A percentile compares a stretch with the other conserved stretches of the same genome.
phyloP scores from a whole-genome alignment of 1,139 yeast species.

The Debaryomyces sp. region DNA sequence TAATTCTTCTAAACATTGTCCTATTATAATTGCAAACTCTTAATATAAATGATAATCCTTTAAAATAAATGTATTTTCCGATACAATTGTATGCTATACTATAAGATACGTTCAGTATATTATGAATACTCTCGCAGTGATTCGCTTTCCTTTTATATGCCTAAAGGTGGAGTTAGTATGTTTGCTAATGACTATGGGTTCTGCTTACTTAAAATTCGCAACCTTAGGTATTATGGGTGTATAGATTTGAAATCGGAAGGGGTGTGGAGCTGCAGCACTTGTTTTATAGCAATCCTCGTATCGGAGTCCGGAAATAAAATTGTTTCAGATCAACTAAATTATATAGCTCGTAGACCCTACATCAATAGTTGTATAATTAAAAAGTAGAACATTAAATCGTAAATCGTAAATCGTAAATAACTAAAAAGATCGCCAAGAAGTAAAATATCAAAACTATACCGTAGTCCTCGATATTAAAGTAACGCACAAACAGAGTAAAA shows the following conservation, averaged over 20 bases:
- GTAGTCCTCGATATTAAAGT: background rate
- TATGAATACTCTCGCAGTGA: background rate
- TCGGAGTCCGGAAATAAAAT: background rate
- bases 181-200: background rate
- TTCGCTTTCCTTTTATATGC: background rate
- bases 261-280: background rate
- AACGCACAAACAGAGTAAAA: background rate
- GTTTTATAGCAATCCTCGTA: background rate
- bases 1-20: background rate
- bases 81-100: background rate
- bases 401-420: background rate
- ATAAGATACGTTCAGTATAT: background rate
- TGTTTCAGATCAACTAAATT: background rate
- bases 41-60: background rate
- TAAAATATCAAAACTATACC: background rate
- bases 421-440: background rate
- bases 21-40: background rate
- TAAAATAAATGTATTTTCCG: background rate
- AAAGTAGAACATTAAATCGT: background rate
- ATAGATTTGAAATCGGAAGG: background rate
- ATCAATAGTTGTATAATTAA: background rate
- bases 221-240: constrained; percentile 1
- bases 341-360: too few species aligned
- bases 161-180: constrained; percentile 1
- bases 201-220: constrained; percentile 4